Evolutionary conservation across 805 yeast species (phyloP).

Genomic region (Yamadazyma sp.): DNA sequence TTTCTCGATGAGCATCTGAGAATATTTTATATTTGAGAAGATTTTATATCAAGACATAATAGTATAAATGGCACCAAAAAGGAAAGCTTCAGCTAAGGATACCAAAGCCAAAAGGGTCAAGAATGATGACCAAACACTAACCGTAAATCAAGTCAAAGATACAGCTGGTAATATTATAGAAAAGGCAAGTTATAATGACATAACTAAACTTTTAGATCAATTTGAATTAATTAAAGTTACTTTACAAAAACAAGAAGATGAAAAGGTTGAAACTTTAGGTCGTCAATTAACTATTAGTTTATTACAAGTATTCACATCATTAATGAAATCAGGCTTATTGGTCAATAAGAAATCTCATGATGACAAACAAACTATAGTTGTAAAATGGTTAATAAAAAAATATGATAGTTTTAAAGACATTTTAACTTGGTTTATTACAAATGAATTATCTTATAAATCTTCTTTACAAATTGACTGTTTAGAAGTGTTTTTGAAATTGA

Average conservation of each 20-base stretch:
- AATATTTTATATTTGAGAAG: background rate
- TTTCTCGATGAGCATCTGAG: conserved; percentile 1
- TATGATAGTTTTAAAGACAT: conserved; percentile 52
- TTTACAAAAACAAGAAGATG: conserved; percentile 18
- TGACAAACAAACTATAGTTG: conserved; percentile 48
- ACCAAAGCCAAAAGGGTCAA: conserved; percentile 7
- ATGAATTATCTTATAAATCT: conserved; percentile 42
- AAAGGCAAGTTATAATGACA: conserved; percentile 51
- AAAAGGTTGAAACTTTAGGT: conserved; percentile 26
- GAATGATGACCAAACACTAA: conserved; percentile 6
- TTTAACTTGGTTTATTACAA: conserved; percentile 40
- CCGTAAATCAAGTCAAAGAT: conserved; percentile 19
- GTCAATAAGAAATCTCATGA: conserved; percentile 29
- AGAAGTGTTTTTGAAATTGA: conserved; percentile 54
- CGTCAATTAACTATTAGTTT: conserved; percentile 43
- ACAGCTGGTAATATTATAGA: conserved; percentile 30
- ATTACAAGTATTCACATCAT: conserved; percentile 45
- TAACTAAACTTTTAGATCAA: conserved; percentile 45
- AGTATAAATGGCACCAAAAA: conserved; percentile 3
- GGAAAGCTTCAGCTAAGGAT: too few species aligned
- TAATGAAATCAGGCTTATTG: conserved; percentile 43
- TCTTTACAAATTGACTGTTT: conserved; percentile 51
- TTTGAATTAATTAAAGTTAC: conserved; percentile 22
- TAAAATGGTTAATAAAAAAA: conserved; percentile 59
- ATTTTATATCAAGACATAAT: conserved; percentile 4